A percentile compares a stretch with the other conserved stretches of the same genome.
Conservation (phyloP, 2,329 filamentous ascomycete genomes). For the Exophiala spinifera region DNA sequence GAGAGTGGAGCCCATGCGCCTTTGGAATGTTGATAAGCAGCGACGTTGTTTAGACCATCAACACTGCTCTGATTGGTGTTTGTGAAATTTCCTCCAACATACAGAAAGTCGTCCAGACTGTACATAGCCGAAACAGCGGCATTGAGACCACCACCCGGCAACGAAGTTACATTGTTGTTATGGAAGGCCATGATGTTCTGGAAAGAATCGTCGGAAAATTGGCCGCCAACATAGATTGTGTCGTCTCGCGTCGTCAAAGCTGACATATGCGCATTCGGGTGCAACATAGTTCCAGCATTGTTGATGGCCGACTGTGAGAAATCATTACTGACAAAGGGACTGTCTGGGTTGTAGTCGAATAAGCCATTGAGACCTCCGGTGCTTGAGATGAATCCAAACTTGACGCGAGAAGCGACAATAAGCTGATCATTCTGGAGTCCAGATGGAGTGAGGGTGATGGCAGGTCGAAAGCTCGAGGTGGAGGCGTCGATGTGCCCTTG, state of each 20-base stretch:
- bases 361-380: constrained; percentile 82
- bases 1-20: constrained; percentile 77
- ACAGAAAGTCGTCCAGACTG: constrained; percentile 64
- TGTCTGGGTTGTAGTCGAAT: constrained; percentile 77
- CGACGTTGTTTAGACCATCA: constrained; percentile 65
- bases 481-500: constrained; percentile 78
- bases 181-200: constrained; percentile 76
- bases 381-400: constrained; percentile 62
- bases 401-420: constrained; percentile 84
- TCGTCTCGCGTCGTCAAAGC: constrained; percentile 64
- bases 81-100: constrained; percentile 81
- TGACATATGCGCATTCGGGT: constrained; percentile 64
- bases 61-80: constrained; percentile 62
- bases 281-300: constrained; percentile 68
- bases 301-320: constrained; percentile 73
- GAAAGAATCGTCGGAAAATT: constrained; percentile 68
- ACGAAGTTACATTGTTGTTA: constrained; percentile 58
- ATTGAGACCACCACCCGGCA: constrained; percentile 73
- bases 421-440: constrained; percentile 61
- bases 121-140: constrained; percentile 71
- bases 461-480: constrained; percentile 70
- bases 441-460: constrained; percentile 71
- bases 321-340: constrained; percentile 54
- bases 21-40: constrained; percentile 66
- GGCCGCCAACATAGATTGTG: constrained; percentile 74